Conservation (phyloP, 2,329 filamentous ascomycete species). For the Basipetospora chlamydospora region DNA sequence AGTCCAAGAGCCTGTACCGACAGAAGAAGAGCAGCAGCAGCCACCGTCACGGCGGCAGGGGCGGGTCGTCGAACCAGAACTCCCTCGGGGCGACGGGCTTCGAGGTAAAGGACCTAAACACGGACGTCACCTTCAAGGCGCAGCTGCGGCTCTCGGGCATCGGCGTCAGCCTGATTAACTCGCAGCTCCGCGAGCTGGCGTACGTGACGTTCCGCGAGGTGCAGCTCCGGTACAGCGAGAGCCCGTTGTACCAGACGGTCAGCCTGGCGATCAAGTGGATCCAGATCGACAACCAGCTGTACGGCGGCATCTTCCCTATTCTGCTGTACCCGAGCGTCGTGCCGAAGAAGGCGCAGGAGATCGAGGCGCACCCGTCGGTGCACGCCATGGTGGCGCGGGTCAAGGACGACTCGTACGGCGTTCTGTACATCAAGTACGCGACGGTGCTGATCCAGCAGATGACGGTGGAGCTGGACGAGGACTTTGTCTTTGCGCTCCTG, state of each 20-base stretch:
- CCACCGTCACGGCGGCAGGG: not conserved
- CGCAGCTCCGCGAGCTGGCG: slow-evolving; percentile 78
- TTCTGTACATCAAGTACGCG: slow-evolving; percentile 96
- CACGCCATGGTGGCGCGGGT: slow-evolving; percentile 84
- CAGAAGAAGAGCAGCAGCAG: slow-evolving; percentile 3
- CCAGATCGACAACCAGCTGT: slow-evolving; percentile 95
- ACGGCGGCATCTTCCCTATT: slow-evolving; percentile 96
- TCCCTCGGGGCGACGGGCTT: slow-evolving; percentile 55
- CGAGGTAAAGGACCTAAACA: slow-evolving; percentile 86
- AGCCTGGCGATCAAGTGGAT: slow-evolving; percentile 95
- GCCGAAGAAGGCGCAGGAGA: slow-evolving; percentile 90
- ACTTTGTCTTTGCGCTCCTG: slow-evolving; percentile 91
- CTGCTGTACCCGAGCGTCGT: slow-evolving; percentile 95
- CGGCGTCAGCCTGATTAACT: slow-evolving; percentile 85
- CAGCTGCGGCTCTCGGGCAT: slow-evolving; percentile 80
- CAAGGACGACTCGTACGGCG: slow-evolving; percentile 96
- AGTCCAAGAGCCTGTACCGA: slow-evolving; percentile 76
- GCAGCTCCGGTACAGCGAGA: slow-evolving; percentile 81
- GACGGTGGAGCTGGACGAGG: slow-evolving; percentile 94
- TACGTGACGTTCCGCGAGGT: slow-evolving; percentile 90
- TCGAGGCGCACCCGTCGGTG: slow-evolving; percentile 89
- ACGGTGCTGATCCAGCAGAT: slow-evolving; percentile 90
- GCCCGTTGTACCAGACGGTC: slow-evolving; percentile 82
- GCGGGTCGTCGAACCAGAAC: not conserved
- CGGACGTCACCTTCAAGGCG: slow-evolving; percentile 74